These are phyloP conservation scores for Orobanche coerulescens DNA, from an alignment of 257 asterid species.

Conservation along the genomic window DNA sequence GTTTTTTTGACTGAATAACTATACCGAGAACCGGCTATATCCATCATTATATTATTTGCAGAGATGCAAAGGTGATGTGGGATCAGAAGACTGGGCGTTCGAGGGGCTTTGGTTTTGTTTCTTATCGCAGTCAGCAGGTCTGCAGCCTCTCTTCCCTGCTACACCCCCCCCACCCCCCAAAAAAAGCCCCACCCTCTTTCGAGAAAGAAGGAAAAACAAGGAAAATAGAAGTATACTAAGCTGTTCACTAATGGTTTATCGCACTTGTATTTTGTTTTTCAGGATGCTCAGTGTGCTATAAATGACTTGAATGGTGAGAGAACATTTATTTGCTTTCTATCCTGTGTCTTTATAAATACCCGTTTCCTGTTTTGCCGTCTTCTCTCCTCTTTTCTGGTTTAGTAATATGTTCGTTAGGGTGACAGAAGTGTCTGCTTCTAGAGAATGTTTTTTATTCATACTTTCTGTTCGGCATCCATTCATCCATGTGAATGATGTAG, in stretches of 20 bases:
- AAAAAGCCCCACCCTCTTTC: too few relatives aligned
- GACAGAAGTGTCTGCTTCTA: background rate
- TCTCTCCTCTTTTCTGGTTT: background rate
- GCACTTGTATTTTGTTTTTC: conserved; percentile 20
- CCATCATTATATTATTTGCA: conserved; percentile 22
- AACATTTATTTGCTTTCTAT: background rate
- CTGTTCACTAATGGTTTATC: background rate
- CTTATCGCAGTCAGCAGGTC: conserved; percentile 82
- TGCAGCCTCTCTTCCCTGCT: background rate
- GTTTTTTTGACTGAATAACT: background rate
- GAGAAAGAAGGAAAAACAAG: too few relatives aligned
- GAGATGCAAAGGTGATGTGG: conserved; percentile 98
- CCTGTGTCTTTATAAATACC: background rate
- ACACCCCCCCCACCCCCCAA: too few relatives aligned
- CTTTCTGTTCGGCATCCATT: background rate
- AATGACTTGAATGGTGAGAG: conserved; percentile 69
- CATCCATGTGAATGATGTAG: background rate
- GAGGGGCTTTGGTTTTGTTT: conserved; percentile 88
- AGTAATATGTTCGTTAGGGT: background rate
- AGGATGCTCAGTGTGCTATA: conserved; percentile 85
- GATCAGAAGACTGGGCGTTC: conserved; percentile 94
- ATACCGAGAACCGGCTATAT: background rate
- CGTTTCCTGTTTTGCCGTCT: background rate
- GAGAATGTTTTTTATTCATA: background rate
- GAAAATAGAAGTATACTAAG: background rate